These are phyloP conservation scores for Pelargonium fulgidum DNA, from an alignment of 441 rosid genomes.

Conservation along the genomic window DNA sequence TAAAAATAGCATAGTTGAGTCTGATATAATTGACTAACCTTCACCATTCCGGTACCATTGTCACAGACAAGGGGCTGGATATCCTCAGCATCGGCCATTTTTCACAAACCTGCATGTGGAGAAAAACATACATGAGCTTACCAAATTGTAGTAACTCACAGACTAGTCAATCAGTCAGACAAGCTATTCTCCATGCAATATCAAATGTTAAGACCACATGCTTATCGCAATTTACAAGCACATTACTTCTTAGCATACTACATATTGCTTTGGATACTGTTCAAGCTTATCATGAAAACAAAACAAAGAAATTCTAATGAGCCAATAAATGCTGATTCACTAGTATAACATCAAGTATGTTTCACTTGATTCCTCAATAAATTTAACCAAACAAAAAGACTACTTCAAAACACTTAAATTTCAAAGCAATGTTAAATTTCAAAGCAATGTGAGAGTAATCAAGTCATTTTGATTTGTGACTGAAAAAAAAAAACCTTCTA, in stretches of 20 bases:
- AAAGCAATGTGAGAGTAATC: not conserved
- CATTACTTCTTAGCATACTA: not conserved
- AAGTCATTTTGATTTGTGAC: not conserved
- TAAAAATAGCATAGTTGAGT: not conserved
- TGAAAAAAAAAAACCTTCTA: not conserved
- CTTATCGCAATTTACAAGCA: not conserved
- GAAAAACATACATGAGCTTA: not conserved
- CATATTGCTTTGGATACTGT: too few species aligned
- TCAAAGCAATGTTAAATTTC: not conserved
- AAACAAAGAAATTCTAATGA: not conserved
- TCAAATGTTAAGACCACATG: not conserved
- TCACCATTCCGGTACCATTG: slow-evolving; percentile 40
- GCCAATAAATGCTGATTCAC: too few species aligned
- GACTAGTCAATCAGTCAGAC: not conserved
- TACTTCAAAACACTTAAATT: too few species aligned
- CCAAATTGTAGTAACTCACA: not conserved
- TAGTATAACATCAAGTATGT: not conserved
- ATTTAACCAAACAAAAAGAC: not conserved
- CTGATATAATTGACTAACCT: slow-evolving; percentile 24
- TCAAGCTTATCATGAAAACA: not conserved
- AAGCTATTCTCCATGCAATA: slow-evolving; percentile 6
- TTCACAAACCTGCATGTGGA: slow-evolving; percentile 18
- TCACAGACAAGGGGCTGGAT: slow-evolving; percentile 49
- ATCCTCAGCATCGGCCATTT: slow-evolving; percentile 46
- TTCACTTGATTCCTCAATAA: not conserved